Evolutionary conservation across 2,329 filamentous ascomycete species (phyloP).

Genomic region (Diaporthe sp.): DNA sequence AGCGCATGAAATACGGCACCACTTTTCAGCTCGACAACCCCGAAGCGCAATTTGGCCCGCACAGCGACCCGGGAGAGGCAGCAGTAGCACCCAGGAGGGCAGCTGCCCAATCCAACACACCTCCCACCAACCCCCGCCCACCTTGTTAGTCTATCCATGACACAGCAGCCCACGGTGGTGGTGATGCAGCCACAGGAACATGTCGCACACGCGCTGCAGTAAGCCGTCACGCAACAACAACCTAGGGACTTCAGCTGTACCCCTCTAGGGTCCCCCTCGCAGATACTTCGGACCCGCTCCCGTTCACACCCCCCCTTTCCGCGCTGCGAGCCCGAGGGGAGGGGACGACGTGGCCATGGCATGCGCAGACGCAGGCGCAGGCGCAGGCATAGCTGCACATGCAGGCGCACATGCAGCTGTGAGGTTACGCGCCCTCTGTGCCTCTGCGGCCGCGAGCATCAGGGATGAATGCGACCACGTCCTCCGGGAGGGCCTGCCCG

Average conservation of each 20-base stretch:
- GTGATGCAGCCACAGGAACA: constrained; percentile 22
- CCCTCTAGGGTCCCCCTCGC: constrained; percentile 15
- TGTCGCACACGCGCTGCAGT: constrained; percentile 26
- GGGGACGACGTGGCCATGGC: constrained; percentile 31
- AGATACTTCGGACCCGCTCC: not conserved
- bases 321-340: constrained; percentile 21
- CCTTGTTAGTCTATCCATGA: not conserved
- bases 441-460: constrained; percentile 34
- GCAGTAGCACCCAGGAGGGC: constrained; percentile 1
- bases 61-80: not conserved
- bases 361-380: constrained; percentile 11
- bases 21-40: constrained; percentile 8
- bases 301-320: not conserved
- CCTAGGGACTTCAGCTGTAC: not conserved
- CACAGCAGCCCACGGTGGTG: not conserved
- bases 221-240: constrained; percentile 17
- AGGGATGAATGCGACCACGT: constrained; percentile 28
- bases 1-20: not conserved
- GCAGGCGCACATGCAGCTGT: constrained; percentile 17
- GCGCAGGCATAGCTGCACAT: constrained; percentile 7
- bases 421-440: constrained; percentile 31
- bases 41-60: not conserved
- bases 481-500: not conserved
- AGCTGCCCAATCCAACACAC: constrained; percentile 10
- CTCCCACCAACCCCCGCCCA: not conserved